These are phyloP conservation scores for Diaporthe sp. DNA, from an alignment of 2,329 filamentous ascomycete genomes.

Conservation along the genomic window DNA sequence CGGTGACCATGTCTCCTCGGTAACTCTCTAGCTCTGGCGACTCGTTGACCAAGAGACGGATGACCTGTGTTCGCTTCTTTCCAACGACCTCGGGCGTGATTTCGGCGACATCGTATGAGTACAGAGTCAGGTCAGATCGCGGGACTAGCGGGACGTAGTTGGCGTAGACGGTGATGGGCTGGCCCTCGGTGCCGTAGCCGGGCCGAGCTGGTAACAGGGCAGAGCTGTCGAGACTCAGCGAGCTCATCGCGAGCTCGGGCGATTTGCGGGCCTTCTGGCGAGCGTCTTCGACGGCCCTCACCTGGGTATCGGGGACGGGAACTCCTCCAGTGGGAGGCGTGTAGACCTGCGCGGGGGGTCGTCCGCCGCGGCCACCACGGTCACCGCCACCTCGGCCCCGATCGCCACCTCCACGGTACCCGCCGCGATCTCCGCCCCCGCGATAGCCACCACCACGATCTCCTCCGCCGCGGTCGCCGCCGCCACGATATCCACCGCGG, in stretches of 20 bases:
- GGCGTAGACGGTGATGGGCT: constrained; percentile 37
- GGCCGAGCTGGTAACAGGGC: constrained; percentile 37
- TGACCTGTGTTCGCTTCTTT: constrained; percentile 37
- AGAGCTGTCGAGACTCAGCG: constrained; percentile 1
- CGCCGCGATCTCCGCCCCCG: constrained; percentile 15
- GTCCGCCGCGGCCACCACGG: constrained; percentile 27
- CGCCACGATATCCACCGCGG: not conserved
- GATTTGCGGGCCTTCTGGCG: constrained; percentile 30
- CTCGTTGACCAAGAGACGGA: constrained; percentile 41
- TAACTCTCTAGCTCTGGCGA: constrained; percentile 33
- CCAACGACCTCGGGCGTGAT: constrained; percentile 35
- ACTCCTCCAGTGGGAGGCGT: not conserved
- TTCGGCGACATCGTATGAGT: constrained; percentile 38
- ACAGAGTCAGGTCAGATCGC: constrained; percentile 34
- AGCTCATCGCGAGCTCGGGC: not conserved
- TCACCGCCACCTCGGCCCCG: constrained; percentile 12
- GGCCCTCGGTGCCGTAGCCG: constrained; percentile 38
- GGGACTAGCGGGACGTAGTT: constrained; percentile 40
- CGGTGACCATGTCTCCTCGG: constrained; percentile 43
- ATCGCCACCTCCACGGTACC: not conserved
- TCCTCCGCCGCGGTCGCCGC: constrained; percentile 16
- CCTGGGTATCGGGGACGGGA: constrained; percentile 16
- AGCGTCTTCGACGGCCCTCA: constrained; percentile 25
- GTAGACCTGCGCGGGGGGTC: constrained; percentile 17
- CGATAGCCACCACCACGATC: constrained; percentile 20